Base-by-base conservation (phyloP, 2,329 filamentous ascomycete species). In the Penicillium brasilianum region DNA sequence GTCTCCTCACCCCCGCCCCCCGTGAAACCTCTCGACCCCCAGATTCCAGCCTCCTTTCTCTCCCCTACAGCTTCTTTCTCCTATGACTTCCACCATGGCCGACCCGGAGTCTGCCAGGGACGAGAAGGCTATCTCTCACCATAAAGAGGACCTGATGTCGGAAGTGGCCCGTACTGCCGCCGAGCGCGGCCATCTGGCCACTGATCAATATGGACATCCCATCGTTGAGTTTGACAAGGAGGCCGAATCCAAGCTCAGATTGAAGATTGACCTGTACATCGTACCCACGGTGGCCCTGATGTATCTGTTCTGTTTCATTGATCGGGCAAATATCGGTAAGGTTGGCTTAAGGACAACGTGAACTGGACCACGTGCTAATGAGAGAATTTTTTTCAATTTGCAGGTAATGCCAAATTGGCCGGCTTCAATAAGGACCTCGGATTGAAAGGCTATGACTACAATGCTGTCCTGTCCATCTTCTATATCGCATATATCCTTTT, bases 231-330 rank as follows among this genome's bases (percentile, higher is more conserved):
- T 88, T 65, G 87, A 89, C 65, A 76, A 80, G 3, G 80, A 75
- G 30, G 86, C 84, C 2, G 89, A 90, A 70, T 73, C 81, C 8
- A 82, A 79, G 55, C 78, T 91, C 25, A 80, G 87, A 8, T 76
- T 77, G 69, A 91, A 91, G 73, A 87, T 91, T 51, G 89, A 91
- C 67, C 66, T 89, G 6, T 84, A 80, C 67, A 84, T 90, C 48
- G 80, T 91, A 0, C 89, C 89, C 0, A 89, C 86, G 0, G 87
- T 90, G 0, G 78, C 88, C 0, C 59, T 90, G 0, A 77, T 91
- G 3, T 91, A 91, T 68, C 81, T 91, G 0, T 90, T 91, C 69
- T 90, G 88, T 76, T 91, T 90, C 75, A 90, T 91, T 64, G 89
- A 91, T 68, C 83, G 89, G n/a, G 87, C 88, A 25, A 91, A 91